Percentiles rank a stretch among this genome's conserved stretches.
phyloP scores from a whole-genome alignment of 306 rosid species.

The Citrullus mucosospermus region DNA sequence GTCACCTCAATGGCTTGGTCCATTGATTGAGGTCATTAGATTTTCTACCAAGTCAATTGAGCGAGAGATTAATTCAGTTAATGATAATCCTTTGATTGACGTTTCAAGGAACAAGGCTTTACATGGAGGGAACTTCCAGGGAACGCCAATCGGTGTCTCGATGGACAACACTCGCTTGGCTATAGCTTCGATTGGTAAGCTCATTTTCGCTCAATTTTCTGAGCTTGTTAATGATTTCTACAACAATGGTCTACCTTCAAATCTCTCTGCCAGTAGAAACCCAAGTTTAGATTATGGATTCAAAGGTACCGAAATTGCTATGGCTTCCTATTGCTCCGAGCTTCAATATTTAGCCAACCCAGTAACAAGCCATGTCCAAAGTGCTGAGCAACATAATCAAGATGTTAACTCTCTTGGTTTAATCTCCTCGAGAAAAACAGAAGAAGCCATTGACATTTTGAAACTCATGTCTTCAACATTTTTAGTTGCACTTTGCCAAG shows the following conservation, averaged over 20 bases:
- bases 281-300: conserved; percentile 89
- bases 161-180: conserved; percentile 92
- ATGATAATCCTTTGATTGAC: conserved; percentile 82
- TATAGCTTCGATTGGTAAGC: conserved; percentile 71
- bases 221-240: conserved; percentile 80
- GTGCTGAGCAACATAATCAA: conserved; percentile 89
- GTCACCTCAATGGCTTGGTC: conserved; percentile 94
- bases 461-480: conserved; percentile 78
- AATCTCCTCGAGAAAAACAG: conserved; percentile 69
- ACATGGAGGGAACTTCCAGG: conserved; percentile 90
- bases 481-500: conserved; percentile 41
- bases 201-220: conserved; percentile 83
- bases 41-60: conserved; percentile 71
- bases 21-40: conserved; percentile 66
- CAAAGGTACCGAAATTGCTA: conserved; percentile 84
- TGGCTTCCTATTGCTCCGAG: conserved; percentile 84
- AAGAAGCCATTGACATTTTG: conserved; percentile 57
- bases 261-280: conserved; percentile 54
- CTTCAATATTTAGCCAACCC: conserved; percentile 76
- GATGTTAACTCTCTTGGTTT: conserved; percentile 83
- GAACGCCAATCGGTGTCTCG: conserved; percentile 88
- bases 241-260: conserved; percentile 81
- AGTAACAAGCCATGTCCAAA: conserved; percentile 76
- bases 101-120: conserved; percentile 87
- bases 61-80: conserved; percentile 78